Percentiles rank a stretch among this genome's conserved stretches.
These are phyloP conservation scores for Vigna reflexopilosa DNA, from an alignment of 306 rosid species.

Conservation along the genomic window DNA sequence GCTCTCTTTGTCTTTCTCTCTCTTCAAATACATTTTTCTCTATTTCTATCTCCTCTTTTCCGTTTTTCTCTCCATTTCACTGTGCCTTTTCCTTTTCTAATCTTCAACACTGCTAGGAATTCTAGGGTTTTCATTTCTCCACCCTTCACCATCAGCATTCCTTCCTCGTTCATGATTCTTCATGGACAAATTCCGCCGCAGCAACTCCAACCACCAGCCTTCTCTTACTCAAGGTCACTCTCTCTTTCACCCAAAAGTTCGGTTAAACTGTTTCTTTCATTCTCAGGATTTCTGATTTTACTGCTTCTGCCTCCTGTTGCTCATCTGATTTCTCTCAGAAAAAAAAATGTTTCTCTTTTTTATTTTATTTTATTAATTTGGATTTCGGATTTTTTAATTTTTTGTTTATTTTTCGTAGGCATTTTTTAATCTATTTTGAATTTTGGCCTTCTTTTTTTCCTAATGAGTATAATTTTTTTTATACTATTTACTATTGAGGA, in stretches of 20 bases:
- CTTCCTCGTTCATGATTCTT: slow-evolving; percentile 52
- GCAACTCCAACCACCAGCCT: slow-evolving; percentile 50
- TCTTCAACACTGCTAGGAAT: slow-evolving; percentile 34
- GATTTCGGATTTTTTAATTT: background rate
- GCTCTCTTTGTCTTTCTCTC: background rate
- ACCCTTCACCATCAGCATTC: slow-evolving; percentile 41
- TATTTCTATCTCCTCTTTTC: slow-evolving; percentile 28
- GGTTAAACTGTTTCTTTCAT: background rate
- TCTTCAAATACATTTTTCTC: background rate
- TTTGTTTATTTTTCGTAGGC: background rate
- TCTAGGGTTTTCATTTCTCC: slow-evolving; percentile 46
- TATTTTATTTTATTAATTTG: background rate
- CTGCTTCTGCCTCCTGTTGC: background rate
- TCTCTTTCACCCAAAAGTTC: background rate
- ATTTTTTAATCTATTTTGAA: background rate
- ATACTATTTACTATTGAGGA: background rate
- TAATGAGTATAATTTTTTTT: background rate
- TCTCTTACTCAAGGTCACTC: slow-evolving; percentile 57
- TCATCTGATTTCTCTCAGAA: background rate
- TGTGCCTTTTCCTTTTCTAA: background rate
- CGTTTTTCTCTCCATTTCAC: background rate
- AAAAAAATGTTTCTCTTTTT: background rate
- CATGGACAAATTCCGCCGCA: slow-evolving; percentile 67
- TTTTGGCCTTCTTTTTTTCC: background rate
- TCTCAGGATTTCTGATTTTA: too few relatives aligned